Percentiles rank a stretch among this genome's conserved stretches.
phyloP scores from a whole-genome alignment of 1,139 yeast species.

The Dujonia santamariae region DNA sequence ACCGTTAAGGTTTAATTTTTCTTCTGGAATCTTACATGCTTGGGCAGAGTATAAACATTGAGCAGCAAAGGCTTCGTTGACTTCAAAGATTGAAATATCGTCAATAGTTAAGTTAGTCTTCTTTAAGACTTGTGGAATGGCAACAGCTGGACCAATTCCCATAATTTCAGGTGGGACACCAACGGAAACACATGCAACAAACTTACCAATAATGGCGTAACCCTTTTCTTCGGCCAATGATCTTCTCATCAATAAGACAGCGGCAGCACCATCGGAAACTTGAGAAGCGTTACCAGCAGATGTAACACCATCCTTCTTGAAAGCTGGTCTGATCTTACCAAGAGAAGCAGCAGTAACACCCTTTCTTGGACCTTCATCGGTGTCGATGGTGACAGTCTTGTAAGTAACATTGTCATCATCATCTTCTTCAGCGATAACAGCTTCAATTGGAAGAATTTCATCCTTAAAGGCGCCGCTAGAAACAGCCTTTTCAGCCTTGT shows the following conservation, averaged over 20 bases:
- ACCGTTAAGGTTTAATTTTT: constrained; percentile 85
- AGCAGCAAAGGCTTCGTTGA: constrained; percentile 96
- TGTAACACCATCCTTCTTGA: constrained; percentile 75
- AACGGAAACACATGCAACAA: constrained; percentile 68
- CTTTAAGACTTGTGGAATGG: constrained; percentile 78
- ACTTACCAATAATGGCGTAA: constrained; percentile 68
- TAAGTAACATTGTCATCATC: constrained; percentile 44
- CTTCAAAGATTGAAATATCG: constrained; percentile 76
- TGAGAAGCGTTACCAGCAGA: constrained; percentile 97
- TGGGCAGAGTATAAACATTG: constrained; percentile 80
- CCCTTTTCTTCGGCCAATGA: constrained; percentile 78
- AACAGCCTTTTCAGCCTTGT: constrained; percentile 76
- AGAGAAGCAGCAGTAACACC: constrained; percentile 80
- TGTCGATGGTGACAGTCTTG: constrained; percentile 49
- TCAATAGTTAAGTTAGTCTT: constrained; percentile 59
- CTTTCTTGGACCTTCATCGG: constrained; percentile 89
- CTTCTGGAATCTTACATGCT: constrained; percentile 60
- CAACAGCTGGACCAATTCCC: constrained; percentile 97
- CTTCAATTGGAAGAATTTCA: constrained; percentile 78
- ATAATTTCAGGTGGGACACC: constrained; percentile 97
- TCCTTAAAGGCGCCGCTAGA: constrained; percentile 71
- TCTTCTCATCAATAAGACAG: constrained; percentile 80
- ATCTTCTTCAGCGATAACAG: constrained; percentile 48
- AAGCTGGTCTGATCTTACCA: constrained; percentile 81
- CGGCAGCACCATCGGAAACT: constrained; percentile 94